Conservation (phyloP, 176 grass and related monocot genomes). For the Elaeis guineensis region DNA sequence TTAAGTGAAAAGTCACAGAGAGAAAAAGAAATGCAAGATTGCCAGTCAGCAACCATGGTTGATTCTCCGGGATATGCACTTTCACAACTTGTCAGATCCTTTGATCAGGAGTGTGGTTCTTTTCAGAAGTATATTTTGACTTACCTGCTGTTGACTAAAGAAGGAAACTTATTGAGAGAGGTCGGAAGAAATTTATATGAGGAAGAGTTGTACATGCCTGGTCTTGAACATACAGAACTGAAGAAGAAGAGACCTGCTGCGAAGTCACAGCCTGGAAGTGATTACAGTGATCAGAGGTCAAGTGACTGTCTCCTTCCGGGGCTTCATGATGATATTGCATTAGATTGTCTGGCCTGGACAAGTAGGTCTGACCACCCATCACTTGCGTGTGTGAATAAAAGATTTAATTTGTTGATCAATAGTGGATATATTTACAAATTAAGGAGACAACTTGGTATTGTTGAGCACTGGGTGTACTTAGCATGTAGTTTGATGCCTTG, state of each 20-base stretch:
- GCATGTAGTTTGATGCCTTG: slow-evolving; percentile 84
- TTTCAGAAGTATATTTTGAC: slow-evolving; percentile 56
- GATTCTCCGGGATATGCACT: slow-evolving; percentile 40
- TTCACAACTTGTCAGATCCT: slow-evolving; percentile 47
- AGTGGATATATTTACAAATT: slow-evolving; percentile 75
- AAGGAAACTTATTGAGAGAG: slow-evolving; percentile 32
- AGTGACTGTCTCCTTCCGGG: slow-evolving; percentile 66
- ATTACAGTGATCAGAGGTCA: slow-evolving; percentile 38
- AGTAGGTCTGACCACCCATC: slow-evolving; percentile 78
- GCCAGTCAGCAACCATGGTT: slow-evolving; percentile 42
- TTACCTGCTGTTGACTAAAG: slow-evolving; percentile 53
- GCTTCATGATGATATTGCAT: slow-evolving; percentile 69
- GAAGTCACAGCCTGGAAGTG: slow-evolving; percentile 28
- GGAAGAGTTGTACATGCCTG: slow-evolving; percentile 21
- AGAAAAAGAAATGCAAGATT: slow-evolving; percentile 48
- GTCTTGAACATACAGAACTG: slow-evolving; percentile 27
- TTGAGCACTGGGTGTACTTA: slow-evolving; percentile 84
- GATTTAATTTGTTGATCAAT: slow-evolving; percentile 63
- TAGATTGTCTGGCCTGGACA: slow-evolving; percentile 67
- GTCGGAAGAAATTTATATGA: slow-evolving; percentile 21
- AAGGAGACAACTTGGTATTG: slow-evolving; percentile 50
- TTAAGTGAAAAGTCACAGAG: slow-evolving; percentile 11
- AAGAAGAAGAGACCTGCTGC: slow-evolving; percentile 34
- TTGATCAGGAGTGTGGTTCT: slow-evolving; percentile 45
- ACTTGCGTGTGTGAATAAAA: slow-evolving; percentile 71